A percentile compares a stretch with the other conserved stretches of the same genome.
Evolutionary conservation across 305 asterid genomes (phyloP).

Genomic region (Ilex paraguariensis): DNA sequence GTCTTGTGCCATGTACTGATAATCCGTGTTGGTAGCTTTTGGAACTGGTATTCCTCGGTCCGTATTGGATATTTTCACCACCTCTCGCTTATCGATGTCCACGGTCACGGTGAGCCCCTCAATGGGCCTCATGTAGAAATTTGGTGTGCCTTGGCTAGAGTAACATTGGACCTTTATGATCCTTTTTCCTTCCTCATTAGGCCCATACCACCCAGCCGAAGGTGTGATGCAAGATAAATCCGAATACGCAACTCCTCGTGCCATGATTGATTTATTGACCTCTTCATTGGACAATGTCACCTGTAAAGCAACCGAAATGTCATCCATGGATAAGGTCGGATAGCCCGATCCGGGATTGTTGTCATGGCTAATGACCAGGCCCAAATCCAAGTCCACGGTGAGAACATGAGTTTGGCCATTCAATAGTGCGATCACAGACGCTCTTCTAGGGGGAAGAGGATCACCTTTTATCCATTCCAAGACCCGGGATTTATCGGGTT

Average conservation of each 20-base stretch:
- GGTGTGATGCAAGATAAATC: slow-evolving; percentile 56
- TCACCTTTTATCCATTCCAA: slow-evolving; percentile 42
- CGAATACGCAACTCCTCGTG: slow-evolving; percentile 42
- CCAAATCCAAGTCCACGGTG: slow-evolving; percentile 49
- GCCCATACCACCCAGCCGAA: slow-evolving; percentile 75
- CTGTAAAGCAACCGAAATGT: slow-evolving; percentile 28
- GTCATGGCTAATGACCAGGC: slow-evolving; percentile 37
- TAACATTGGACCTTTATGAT: slow-evolving; percentile 54
- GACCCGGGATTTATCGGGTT: slow-evolving; percentile 55
- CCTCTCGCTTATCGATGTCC: slow-evolving; percentile 46
- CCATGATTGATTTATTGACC: slow-evolving; percentile 47
- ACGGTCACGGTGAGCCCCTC: slow-evolving; percentile 51
- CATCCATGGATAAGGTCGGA: slow-evolving; percentile 46
- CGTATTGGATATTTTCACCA: slow-evolving; percentile 41
- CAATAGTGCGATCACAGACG: slow-evolving; percentile 47
- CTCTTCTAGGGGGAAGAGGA: slow-evolving; percentile 43
- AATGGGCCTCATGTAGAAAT: slow-evolving; percentile 78
- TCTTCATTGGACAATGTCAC: slow-evolving; percentile 35
- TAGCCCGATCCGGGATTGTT: slow-evolving; percentile 39
- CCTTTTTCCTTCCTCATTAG: slow-evolving; percentile 54
- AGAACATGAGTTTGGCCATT: slow-evolving; percentile 44
- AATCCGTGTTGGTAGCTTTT: slow-evolving; percentile 45
- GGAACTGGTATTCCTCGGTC: slow-evolving; percentile 59
- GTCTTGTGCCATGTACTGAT: slow-evolving; percentile 25
- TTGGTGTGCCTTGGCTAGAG: slow-evolving; percentile 43